Evolutionary conservation across 164 flowering plant species (phyloP).

Genomic region (Litsea cubeba): DNA sequence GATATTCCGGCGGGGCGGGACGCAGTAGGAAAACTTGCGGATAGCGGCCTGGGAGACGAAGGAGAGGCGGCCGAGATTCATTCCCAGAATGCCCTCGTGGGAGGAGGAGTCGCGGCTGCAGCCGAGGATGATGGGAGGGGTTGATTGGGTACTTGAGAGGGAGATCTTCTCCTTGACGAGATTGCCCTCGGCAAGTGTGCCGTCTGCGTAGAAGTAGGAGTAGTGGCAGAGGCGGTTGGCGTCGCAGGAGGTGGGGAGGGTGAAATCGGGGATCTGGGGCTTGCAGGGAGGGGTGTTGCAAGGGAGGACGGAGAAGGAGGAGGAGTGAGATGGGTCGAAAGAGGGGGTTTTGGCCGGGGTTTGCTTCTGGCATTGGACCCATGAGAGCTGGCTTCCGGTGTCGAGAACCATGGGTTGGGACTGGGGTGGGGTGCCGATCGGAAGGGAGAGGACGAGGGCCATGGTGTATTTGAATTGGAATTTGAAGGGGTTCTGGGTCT

Average conservation of each 20-base stretch:
- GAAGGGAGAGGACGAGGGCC: slow-evolving; percentile 59
- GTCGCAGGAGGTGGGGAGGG: slow-evolving; percentile 76
- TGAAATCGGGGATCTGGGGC: slow-evolving; percentile 61
- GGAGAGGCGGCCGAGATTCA: slow-evolving; percentile 69
- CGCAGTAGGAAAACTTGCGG: slow-evolving; percentile 64
- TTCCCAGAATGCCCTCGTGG: slow-evolving; percentile 73
- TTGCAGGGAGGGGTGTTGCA: slow-evolving; percentile 69
- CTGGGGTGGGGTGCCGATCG: slow-evolving; percentile 82
- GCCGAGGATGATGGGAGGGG: slow-evolving; percentile 68
- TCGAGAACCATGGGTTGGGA: slow-evolving; percentile 65
- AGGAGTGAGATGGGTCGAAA: slow-evolving; percentile 73
- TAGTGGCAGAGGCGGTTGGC: slow-evolving; percentile 67
- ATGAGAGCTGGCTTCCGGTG: slow-evolving; percentile 82
- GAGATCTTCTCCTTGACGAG: slow-evolving; percentile 60
- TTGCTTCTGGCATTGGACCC: slow-evolving; percentile 58
- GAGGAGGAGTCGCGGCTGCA: slow-evolving; percentile 43
- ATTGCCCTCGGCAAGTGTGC: slow-evolving; percentile 74
- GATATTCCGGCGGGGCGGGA: slow-evolving; percentile 25
- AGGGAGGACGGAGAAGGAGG: slow-evolving; percentile 66
- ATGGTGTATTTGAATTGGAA: slow-evolving; percentile 49
- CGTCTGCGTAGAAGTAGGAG: slow-evolving; percentile 84
- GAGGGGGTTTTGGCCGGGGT: slow-evolving; percentile 23
- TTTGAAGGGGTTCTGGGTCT: slow-evolving; percentile 8
- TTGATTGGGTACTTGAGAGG: slow-evolving; percentile 31
- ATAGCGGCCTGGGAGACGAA: slow-evolving; percentile 58